Evolutionary conservation across 2,329 filamentous ascomycete genomes (phyloP).

Genomic region (Sporothrix pseudoabietina): DNA sequence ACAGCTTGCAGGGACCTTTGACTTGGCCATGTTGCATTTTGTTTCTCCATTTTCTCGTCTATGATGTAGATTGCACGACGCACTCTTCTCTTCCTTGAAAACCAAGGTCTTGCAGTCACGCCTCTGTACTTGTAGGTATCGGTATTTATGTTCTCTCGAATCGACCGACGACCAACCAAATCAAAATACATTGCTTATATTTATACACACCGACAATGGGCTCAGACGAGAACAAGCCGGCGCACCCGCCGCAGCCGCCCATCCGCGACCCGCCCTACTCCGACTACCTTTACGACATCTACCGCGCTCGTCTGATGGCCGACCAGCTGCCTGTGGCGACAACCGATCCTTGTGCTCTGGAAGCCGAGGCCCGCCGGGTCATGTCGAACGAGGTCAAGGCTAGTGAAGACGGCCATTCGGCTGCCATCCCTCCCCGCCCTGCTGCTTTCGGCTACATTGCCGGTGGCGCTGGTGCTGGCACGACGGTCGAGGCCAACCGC

Average conservation of each 20-base stretch:
- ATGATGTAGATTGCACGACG: conserved; percentile 1
- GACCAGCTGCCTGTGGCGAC: conserved; percentile 55
- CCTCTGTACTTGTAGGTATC: no score
- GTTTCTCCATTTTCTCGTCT: background rate
- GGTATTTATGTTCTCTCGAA: no score
- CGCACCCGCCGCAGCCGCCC: background rate
- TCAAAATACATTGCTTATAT: no score
- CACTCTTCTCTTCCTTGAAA: background rate
- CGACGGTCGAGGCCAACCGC: conserved; percentile 63
- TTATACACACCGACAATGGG: background rate
- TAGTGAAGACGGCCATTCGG: background rate
- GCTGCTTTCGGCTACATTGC: conserved; percentile 60
- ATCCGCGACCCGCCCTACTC: conserved; percentile 34
- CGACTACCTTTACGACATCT: conserved; percentile 47
- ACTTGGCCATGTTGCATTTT: background rate
- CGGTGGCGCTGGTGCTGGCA: conserved; percentile 63
- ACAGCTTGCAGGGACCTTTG: background rate
- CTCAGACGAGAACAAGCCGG: background rate
- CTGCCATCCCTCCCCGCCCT: background rate
- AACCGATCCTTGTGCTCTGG: conserved; percentile 60
- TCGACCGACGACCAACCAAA: background rate
- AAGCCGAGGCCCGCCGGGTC: conserved; percentile 55
- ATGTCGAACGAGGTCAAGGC: conserved; percentile 47
- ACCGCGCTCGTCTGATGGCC: conserved; percentile 54
- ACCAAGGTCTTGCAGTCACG: no score